Evolutionary conservation across 495 filamentous ascomycete species (phyloP).

Genomic region (Staphylotrichum longicolle): DNA sequence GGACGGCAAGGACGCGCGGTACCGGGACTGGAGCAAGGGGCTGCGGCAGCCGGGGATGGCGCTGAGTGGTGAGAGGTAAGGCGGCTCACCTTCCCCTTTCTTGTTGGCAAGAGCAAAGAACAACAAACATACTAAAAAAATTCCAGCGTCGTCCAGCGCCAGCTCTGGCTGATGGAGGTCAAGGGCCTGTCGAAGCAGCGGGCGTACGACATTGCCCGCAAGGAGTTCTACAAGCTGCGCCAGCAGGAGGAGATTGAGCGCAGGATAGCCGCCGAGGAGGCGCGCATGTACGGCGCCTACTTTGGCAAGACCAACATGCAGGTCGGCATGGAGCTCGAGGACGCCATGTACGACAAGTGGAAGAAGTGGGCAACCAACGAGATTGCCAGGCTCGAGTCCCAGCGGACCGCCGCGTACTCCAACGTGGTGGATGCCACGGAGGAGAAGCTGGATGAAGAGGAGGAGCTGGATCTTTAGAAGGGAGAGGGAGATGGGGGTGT

Average conservation of each 20-base stretch:
- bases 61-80: conserved; percentile 82
- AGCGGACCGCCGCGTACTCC: conserved; percentile 49
- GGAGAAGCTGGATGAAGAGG: conserved; percentile 20
- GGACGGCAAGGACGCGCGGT: conserved; percentile 74
- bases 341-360: conserved; percentile 74
- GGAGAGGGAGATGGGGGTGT: neutral
- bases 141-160: conserved; percentile 84
- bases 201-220: conserved; percentile 86
- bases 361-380: conserved; percentile 68
- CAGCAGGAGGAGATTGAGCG: conserved; percentile 79
- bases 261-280: conserved; percentile 85
- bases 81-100: neutral
- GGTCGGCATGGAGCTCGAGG: conserved; percentile 79
- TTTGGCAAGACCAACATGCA: conserved; percentile 75
- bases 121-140: neutral
- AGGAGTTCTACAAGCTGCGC: conserved; percentile 85
- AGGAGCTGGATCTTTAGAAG: neutral
- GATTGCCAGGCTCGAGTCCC: conserved; percentile 42
- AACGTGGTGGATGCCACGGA: conserved; percentile 24
- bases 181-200: conserved; percentile 54
- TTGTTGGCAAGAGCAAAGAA: neutral
- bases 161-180: conserved; percentile 77
- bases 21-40: conserved; percentile 72
- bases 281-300: conserved; percentile 75
- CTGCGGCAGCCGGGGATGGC: conserved; percentile 74